phyloP scores from a whole-genome alignment of 208 protist species.

The Blastocrithidia nonstop region DNA sequence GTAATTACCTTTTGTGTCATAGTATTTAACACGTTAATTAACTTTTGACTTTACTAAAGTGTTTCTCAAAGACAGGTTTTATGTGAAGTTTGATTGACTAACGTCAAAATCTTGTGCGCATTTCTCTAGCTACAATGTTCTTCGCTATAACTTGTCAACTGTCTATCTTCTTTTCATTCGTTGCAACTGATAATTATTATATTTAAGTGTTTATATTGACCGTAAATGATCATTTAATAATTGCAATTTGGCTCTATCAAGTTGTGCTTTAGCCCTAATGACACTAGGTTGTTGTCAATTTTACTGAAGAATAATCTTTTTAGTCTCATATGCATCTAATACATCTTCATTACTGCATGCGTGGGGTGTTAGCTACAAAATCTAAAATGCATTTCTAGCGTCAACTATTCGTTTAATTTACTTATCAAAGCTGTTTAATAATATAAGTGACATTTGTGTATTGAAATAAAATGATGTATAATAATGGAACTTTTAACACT shows the following conservation, averaged over 20 bases:
- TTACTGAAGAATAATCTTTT: slow-evolving; percentile 41
- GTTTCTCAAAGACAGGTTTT: background rate
- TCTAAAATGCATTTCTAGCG: slow-evolving; percentile 53
- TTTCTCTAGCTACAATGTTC: slow-evolving; percentile 50
- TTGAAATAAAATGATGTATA: background rate
- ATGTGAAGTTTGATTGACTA: background rate
- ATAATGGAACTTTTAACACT: background rate
- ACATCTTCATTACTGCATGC: slow-evolving; percentile 29
- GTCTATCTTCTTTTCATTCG: slow-evolving; percentile 15
- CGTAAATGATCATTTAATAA: slow-evolving; percentile 47
- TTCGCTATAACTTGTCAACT: slow-evolving; percentile 29
- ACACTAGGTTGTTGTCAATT: slow-evolving; percentile 58
- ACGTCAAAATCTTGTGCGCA: slow-evolving; percentile 20
- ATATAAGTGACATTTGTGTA: slow-evolving; percentile 43
- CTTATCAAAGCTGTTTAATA: slow-evolving; percentile 31
- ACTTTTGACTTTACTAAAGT: background rate
- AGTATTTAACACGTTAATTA: background rate
- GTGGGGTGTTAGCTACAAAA: slow-evolving; percentile 36
- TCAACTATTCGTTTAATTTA: slow-evolving; percentile 64
- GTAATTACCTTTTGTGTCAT: no score
- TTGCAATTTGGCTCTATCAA: slow-evolving; percentile 66
- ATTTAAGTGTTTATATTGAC: slow-evolving; percentile 24
- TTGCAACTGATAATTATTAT: slow-evolving; percentile 15
- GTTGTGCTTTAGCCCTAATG: slow-evolving; percentile 58
- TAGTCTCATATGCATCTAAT: slow-evolving; percentile 37